A percentile compares a stretch with the other conserved stretches of the same genome.
phyloP scores from a whole-genome alignment of 2,329 filamentous ascomycete species.

The Aureobasidium musti region DNA sequence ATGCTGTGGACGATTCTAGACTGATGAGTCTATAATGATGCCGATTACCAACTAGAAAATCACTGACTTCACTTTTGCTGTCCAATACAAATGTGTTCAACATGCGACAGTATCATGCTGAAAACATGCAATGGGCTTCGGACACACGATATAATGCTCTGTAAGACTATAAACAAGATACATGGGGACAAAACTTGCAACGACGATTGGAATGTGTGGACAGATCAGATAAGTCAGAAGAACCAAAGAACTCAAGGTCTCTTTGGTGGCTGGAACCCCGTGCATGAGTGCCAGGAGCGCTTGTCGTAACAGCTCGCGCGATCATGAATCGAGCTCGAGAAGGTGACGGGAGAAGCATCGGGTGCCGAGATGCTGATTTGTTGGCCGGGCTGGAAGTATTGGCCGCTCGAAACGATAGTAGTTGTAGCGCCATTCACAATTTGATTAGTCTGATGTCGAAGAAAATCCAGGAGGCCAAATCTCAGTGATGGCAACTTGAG shows the following conservation, averaged over 20 bases:
- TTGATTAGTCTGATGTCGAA: neutral
- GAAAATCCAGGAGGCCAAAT: neutral
- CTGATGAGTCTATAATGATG: no score
- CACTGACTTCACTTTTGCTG: no score
- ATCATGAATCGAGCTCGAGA: slow-evolving; percentile 2
- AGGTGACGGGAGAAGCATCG: neutral
- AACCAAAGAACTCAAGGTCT: neutral
- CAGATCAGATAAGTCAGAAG: no score
- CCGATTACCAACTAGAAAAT: no score
- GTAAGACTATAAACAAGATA: no score
- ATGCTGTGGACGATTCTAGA: no score
- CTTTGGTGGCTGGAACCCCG: neutral
- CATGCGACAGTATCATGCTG: no score
- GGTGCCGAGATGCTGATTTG: neutral
- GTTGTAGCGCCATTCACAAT: neutral
- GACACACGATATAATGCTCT: no score
- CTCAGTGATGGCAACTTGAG: neutral
- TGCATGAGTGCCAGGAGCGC: slow-evolving; percentile 1
- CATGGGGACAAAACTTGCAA: no score
- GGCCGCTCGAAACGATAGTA: neutral
- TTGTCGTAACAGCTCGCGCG: slow-evolving; percentile 9
- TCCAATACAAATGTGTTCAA: no score
- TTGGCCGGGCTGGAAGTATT: neutral
- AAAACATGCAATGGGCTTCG: no score
- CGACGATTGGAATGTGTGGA: no score